Evolutionary conservation across 768 basidiomycete species (phyloP).

Genomic region (Collybia mongolica): DNA sequence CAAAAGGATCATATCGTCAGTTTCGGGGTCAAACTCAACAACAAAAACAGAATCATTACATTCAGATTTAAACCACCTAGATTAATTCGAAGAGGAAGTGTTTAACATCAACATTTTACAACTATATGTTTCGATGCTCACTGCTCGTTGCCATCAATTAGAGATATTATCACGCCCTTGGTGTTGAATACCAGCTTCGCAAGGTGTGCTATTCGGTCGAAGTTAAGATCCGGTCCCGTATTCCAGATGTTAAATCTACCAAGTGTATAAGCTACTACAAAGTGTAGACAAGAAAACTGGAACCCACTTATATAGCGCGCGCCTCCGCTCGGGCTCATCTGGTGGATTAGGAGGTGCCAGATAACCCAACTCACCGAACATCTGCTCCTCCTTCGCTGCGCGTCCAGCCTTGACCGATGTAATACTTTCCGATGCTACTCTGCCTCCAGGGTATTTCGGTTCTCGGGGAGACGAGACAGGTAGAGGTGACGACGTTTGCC

Average conservation of each 20-base stretch:
- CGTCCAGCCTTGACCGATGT: slow-evolving; percentile 36
- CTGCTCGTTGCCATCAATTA: slow-evolving; percentile 86
- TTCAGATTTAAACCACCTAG: slow-evolving; percentile 87
- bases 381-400: slow-evolving; percentile 65
- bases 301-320: slow-evolving; percentile 81
- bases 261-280: slow-evolving; percentile 1
- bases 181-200: slow-evolving; percentile 92
- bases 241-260: slow-evolving; percentile 88
- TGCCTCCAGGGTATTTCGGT: slow-evolving; percentile 28
- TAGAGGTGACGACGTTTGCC: slow-evolving; percentile 66
- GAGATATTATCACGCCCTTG: slow-evolving; percentile 77
- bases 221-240: slow-evolving; percentile 83
- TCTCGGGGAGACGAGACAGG: slow-evolving; percentile 40
- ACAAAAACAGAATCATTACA: slow-evolving; percentile 43
- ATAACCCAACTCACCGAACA: slow-evolving; percentile 63
- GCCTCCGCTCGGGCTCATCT: slow-evolving; percentile 77
- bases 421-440: slow-evolving; percentile 26
- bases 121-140: slow-evolving; percentile 34
- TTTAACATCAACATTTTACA: background rate
- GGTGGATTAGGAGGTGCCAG: slow-evolving; percentile 82
- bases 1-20: slow-evolving; percentile 4
- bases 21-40: slow-evolving; percentile 1
- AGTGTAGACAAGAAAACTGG: background rate
- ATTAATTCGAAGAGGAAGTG: background rate
- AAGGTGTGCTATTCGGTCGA: slow-evolving; percentile 91